Evolutionary conservation across 441 rosid genomes (phyloP).

Genomic region (Daphne laureola): DNA sequence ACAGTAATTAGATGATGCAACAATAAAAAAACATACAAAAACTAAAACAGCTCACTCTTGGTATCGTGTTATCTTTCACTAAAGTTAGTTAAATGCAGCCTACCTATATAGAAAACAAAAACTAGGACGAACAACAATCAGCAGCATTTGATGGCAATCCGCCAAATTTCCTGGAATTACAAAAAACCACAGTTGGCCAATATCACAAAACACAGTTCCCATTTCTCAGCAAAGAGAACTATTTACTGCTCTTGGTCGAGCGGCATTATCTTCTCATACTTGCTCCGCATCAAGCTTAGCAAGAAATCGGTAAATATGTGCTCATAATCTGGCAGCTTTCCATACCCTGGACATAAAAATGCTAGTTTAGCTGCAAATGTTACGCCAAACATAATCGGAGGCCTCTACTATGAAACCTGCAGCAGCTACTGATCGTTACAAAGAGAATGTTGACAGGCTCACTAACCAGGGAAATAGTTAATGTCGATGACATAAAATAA

Average conservation of each 20-base stretch:
- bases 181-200: neutral
- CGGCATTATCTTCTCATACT: constrained; percentile 24
- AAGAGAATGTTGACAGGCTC: neutral
- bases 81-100: too few species aligned
- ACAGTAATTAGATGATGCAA: too few species aligned
- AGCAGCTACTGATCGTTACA: too few species aligned
- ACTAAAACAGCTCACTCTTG: too few species aligned
- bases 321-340: constrained; percentile 85
- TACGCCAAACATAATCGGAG: neutral
- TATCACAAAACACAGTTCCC: neutral
- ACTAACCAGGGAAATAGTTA: constrained; percentile 75
- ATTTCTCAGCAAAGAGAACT: too few species aligned
- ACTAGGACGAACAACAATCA: too few species aligned
- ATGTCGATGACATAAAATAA: constrained; percentile 75
- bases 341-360: constrained; percentile 45
- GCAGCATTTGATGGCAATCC: constrained; percentile 6
- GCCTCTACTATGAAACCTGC: neutral
- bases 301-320: constrained; percentile 76
- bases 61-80: too few species aligned
- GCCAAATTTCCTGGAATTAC: constrained; percentile 16
- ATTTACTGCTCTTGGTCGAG: too few species aligned
- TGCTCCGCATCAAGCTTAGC: constrained; percentile 32
- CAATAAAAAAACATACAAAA: too few species aligned
- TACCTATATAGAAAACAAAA: too few species aligned
- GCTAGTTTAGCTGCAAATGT: constrained; percentile 1